Evolutionary conservation across 2,329 filamentous ascomycete species (phyloP).

Genomic region (Fusarium napiforme): DNA sequence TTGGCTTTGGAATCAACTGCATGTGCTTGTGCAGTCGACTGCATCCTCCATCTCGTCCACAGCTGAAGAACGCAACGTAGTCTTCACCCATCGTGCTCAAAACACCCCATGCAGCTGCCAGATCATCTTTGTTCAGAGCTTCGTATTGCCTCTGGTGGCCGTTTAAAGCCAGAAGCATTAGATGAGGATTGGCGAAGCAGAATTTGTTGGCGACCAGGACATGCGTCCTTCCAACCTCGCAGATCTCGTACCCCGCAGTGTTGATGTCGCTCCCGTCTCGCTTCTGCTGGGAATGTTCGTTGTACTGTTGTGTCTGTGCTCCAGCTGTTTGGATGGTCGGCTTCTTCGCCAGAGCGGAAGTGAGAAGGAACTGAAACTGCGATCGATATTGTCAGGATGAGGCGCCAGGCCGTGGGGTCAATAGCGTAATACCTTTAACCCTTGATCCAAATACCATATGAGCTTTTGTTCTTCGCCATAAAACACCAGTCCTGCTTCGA

Average conservation of each 20-base stretch:
- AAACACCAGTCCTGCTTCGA: not conserved
- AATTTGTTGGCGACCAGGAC: conserved; percentile 1
- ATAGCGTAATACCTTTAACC: not conserved
- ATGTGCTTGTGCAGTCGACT: conserved; percentile 10
- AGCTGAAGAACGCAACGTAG: not conserved
- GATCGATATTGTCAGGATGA: not conserved
- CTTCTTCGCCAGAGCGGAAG: not conserved
- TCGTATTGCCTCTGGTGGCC: not conserved
- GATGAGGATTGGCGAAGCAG: not conserved
- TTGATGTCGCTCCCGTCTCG: not conserved
- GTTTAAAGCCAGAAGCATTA: not conserved
- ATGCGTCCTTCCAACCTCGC: not conserved
- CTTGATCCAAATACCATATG: not conserved
- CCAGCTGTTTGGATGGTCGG: not conserved
- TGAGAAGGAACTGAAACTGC: conserved; percentile 3
- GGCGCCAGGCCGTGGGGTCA: rapidly evolving
- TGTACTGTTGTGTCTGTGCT: rapidly evolving
- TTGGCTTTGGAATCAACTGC: not conserved
- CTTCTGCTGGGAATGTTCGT: rapidly evolving
- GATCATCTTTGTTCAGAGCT: rapidly evolving
- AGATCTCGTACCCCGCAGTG: not conserved
- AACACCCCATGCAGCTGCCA: not conserved
- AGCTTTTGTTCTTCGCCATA: not conserved
- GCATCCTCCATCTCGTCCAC: conserved; percentile 1
- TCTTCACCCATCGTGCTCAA: not conserved